Percentiles rank a stretch among this genome's conserved stretches.
These are phyloP conservation scores for Pseudoperonospora humuli DNA, from an alignment of 352 stramenopile genomes.

Conservation along the genomic window DNA sequence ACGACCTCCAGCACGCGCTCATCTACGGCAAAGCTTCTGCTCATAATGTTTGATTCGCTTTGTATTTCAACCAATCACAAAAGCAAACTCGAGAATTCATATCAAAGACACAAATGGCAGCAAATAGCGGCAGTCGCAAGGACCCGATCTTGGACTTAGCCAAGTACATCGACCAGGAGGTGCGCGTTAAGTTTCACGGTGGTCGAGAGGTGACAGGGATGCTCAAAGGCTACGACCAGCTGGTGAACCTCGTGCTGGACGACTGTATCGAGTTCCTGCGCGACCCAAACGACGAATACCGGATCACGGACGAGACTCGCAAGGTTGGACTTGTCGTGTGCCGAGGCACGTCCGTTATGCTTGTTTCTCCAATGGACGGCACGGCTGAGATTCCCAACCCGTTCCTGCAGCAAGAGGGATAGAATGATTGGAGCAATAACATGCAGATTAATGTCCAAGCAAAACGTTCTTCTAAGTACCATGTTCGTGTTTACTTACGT, in stretches of 20 bases:
- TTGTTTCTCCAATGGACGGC: conserved; percentile 87
- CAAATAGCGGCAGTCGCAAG: conserved; percentile 41
- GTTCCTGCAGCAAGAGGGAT: conserved; percentile 84
- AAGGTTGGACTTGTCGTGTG: conserved; percentile 92
- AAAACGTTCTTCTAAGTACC: conserved; percentile 13
- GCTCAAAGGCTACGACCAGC: conserved; percentile 94
- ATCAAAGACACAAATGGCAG: conserved; percentile 32
- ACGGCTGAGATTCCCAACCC: conserved; percentile 90
- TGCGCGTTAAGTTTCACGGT: conserved; percentile 93
- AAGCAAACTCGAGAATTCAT: conserved; percentile 6
- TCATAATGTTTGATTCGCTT: conserved; percentile 26
- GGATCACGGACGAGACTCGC: conserved; percentile 86
- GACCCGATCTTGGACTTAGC: conserved; percentile 92
- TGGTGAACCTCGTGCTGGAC: conserved; percentile 96
- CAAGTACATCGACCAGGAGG: conserved; percentile 92
- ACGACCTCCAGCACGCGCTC: conserved; percentile 56
- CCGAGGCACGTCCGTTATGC: conserved; percentile 87
- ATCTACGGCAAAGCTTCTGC: conserved; percentile 42
- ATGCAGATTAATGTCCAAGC: background rate
- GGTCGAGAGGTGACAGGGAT: conserved; percentile 88
- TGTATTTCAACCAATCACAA: conserved; percentile 20
- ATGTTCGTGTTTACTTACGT: conserved; percentile 13
- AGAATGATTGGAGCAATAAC: conserved; percentile 5
- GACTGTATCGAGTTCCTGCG: conserved; percentile 93
- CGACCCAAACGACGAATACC: conserved; percentile 86